Evolutionary conservation across 2,329 filamentous ascomycete genomes (phyloP).

Genomic region (Shiraia sp.): DNA sequence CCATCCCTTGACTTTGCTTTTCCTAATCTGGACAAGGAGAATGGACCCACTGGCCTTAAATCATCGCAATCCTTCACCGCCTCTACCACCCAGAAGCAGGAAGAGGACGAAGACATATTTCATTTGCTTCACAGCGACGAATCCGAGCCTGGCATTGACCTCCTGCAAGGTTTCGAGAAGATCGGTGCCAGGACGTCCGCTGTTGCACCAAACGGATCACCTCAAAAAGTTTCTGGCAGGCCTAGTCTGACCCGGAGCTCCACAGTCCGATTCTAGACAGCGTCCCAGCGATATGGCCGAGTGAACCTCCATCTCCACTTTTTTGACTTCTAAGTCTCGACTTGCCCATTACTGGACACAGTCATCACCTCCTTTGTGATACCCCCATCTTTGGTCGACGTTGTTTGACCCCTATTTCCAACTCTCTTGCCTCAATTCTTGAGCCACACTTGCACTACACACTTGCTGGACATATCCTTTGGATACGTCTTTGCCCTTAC

Average conservation of each 20-base stretch:
- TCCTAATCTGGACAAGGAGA: slow-evolving; percentile 25
- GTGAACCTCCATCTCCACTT: slow-evolving; percentile 6
- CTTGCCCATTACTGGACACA: slow-evolving; percentile 9
- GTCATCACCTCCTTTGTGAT: slow-evolving; percentile 19
- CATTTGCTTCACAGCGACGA: slow-evolving; percentile 63
- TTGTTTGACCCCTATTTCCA: slow-evolving; percentile 12
- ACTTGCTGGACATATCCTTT: slow-evolving; percentile 19
- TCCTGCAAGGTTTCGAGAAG: slow-evolving; percentile 75
- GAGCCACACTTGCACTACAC: slow-evolving; percentile 11
- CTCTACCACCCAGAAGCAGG: slow-evolving; percentile 19
- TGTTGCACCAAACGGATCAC: slow-evolving; percentile 42
- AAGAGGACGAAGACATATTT: slow-evolving; percentile 60
- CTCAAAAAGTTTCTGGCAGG: slow-evolving; percentile 33
- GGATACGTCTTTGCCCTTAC: slow-evolving; percentile 27
- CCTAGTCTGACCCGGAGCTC: slow-evolving; percentile 37
- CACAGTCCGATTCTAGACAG: slow-evolving; percentile 38
- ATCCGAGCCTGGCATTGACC: slow-evolving; percentile 66
- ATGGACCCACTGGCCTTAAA: slow-evolving; percentile 23
- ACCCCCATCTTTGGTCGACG: slow-evolving; percentile 16
- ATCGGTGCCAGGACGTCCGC: slow-evolving; percentile 58
- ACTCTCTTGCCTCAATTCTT: slow-evolving; percentile 10
- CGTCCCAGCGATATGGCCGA: background rate
- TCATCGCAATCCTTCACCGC: slow-evolving; percentile 37
- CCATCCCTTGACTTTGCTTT: slow-evolving; percentile 24
- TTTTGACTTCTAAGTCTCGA: slow-evolving; percentile 7